Base-by-base conservation (phyloP, 495 filamentous ascomycete species). In the Neurospora intermedia region DNA sequence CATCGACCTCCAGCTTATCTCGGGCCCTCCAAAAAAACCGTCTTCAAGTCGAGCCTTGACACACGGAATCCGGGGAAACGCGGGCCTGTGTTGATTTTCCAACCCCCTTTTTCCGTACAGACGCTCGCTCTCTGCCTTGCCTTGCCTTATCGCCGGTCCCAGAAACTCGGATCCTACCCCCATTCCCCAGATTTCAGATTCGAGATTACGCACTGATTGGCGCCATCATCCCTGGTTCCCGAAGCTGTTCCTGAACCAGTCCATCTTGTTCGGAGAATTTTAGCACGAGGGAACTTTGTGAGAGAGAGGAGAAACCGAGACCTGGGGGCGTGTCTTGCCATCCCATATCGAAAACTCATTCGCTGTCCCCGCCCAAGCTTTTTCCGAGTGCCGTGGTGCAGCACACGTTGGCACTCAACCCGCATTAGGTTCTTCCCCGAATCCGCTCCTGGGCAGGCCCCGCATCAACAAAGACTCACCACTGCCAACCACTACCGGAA, bases 171-270 rank as follows among this genome's bases (percentile, higher is more conserved):
- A 82, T 85, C 83, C 81, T 80, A 70, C 71, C 73, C 73, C 71
- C 43, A 70, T 59, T 70, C 73, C 70, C 73, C 75, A 77, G 69
- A 74, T 73, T 79, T 82, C 82, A 66, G 54, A 66, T 66, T 79
- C 83, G 82, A 80, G 80, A 83, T 84, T 84, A 84, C 83, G 83
- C 82, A 81, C 80, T 84, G 83, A 82, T 84, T 85, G 83, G 84
- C 80, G 81, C 82, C 81, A 69, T 66, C 27, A 66, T 76, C 74
- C 74, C 77, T 69, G 69, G 75, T 70, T 69, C 45, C 74, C 59
- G 74, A 76, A 77, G 73, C 72, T 73, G 71, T 76, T 76, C 54
- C 77, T 74, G 73, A 70, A 69, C 72, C 35, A 42, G 74, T 71
- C 69, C 72, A 66, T 66, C 46, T 75, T 70, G 72, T 70, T 79